Percentiles rank a stretch among this genome's conserved stretches.
phyloP scores from a whole-genome alignment of 148 eudicot genomes.

The Rhododendron henanense region DNA sequence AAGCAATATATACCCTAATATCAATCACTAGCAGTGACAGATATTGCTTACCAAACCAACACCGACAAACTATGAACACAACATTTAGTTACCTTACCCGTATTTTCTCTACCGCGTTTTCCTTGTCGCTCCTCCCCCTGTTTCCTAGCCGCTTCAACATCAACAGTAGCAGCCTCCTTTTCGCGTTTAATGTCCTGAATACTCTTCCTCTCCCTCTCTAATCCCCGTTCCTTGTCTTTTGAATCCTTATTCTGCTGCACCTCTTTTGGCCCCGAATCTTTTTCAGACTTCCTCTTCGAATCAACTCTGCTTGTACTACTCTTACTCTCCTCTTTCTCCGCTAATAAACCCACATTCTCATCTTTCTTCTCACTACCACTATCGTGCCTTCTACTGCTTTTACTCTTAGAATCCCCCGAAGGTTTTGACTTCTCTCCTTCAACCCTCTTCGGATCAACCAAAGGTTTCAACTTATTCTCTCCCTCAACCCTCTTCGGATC shows the following conservation, averaged over 20 bases:
- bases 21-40: background rate
- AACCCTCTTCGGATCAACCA: background rate
- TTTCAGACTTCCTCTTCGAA: conserved; percentile 63
- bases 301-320: conserved; percentile 52
- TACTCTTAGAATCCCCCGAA: conserved; percentile 50
- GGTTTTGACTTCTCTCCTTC: conserved; percentile 21
- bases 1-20: no score
- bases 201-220: conserved; percentile 52
- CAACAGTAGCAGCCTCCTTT: conserved; percentile 29
- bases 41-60: background rate
- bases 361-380: conserved; percentile 43
- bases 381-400: conserved; percentile 53
- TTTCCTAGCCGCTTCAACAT: conserved; percentile 12
- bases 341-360: conserved; percentile 15
- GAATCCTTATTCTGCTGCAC: conserved; percentile 24
- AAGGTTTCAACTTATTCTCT: no score
- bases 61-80: conserved; percentile 2
- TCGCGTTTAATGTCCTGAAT: conserved; percentile 35
- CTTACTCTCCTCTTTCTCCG: conserved; percentile 49
- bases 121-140: conserved; percentile 50
- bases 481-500: conserved; percentile 39
- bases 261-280: conserved; percentile 51
- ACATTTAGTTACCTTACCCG: conserved; percentile 66
- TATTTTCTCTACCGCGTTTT: conserved; percentile 49
- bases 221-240: conserved; percentile 58